Evolutionary conservation across 208 protist genomes (phyloP).

Genomic region (Trypanosoma avium): DNA sequence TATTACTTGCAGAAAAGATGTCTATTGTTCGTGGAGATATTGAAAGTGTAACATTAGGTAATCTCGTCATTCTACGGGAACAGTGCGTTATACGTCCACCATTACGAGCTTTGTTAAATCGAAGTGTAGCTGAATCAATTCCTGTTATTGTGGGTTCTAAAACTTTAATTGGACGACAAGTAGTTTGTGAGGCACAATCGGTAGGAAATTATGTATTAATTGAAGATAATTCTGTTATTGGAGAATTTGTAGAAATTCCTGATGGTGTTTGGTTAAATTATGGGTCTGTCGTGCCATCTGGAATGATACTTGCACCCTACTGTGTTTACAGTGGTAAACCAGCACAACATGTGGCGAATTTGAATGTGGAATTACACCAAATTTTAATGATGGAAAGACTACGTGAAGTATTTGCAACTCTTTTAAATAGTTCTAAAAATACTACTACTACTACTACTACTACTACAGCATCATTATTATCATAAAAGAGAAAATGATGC

Average conservation of each 20-base stretch:
- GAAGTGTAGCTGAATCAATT: conserved; percentile 27
- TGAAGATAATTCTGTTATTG: conserved; percentile 60
- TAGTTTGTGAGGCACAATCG: conserved; percentile 55
- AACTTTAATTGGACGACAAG: conserved; percentile 43
- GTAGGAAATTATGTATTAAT: conserved; percentile 56
- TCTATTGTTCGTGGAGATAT: conserved; percentile 46
- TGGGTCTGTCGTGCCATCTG: conserved; percentile 47
- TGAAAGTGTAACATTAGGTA: conserved; percentile 29
- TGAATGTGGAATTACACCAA: conserved; percentile 41
- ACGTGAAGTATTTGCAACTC: conserved; percentile 21
- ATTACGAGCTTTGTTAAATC: conserved; percentile 42
- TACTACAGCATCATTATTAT: background rate
- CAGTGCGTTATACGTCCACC: conserved; percentile 53
- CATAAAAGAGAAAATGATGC: background rate
- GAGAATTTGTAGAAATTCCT: conserved; percentile 40
- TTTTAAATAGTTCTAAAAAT: too few relatives aligned
- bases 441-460: too few relatives aligned
- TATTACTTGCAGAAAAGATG: conserved; percentile 7
- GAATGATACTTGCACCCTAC: conserved; percentile 53
- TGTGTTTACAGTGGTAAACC: conserved; percentile 58
- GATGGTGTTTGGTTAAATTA: conserved; percentile 65
- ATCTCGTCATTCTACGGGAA: conserved; percentile 33
- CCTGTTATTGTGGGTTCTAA: conserved; percentile 44
- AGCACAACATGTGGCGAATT: conserved; percentile 33
- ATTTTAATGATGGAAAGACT: conserved; percentile 47